A percentile compares a stretch with the other conserved stretches of the same genome.
Evolutionary conservation across 305 asterid genomes (phyloP).

Genomic region (Fraxinus sp.): DNA sequence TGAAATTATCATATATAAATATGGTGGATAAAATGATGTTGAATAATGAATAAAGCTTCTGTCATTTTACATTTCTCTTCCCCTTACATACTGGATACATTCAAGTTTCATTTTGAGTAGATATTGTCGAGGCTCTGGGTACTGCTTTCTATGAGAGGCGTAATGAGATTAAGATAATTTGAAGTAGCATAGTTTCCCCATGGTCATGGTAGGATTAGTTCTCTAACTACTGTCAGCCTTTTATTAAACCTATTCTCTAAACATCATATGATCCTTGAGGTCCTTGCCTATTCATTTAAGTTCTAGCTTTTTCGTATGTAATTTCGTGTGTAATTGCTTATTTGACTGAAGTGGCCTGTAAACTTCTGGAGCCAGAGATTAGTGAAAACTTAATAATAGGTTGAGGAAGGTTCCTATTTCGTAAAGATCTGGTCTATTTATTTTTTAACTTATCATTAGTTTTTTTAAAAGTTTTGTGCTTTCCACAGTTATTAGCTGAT

Average conservation of each 20-base stretch:
- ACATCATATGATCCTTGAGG: neutral
- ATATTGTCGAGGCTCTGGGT: neutral
- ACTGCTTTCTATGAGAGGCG: neutral
- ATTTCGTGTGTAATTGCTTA: neutral
- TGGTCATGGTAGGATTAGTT: neutral
- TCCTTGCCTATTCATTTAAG: neutral
- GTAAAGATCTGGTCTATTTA: neutral
- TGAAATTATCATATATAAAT: neutral
- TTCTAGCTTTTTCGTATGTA: neutral
- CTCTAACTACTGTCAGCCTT: neutral
- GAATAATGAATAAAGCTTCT: neutral
- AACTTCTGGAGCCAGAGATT: neutral
- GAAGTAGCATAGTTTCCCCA: neutral
- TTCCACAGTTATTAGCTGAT: neutral
- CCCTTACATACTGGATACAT: neutral
- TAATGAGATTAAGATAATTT: neutral
- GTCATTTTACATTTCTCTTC: neutral
- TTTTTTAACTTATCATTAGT: neutral
- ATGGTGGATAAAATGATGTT: neutral
- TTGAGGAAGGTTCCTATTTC: neutral
- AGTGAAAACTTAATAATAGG: neutral
- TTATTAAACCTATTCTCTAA: neutral
- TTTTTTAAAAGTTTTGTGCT: neutral
- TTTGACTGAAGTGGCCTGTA: neutral
- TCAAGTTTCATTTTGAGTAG: neutral